Evolutionary conservation across 768 basidiomycete species (phyloP).

Genomic region (Macrolepiota dolichaula): DNA sequence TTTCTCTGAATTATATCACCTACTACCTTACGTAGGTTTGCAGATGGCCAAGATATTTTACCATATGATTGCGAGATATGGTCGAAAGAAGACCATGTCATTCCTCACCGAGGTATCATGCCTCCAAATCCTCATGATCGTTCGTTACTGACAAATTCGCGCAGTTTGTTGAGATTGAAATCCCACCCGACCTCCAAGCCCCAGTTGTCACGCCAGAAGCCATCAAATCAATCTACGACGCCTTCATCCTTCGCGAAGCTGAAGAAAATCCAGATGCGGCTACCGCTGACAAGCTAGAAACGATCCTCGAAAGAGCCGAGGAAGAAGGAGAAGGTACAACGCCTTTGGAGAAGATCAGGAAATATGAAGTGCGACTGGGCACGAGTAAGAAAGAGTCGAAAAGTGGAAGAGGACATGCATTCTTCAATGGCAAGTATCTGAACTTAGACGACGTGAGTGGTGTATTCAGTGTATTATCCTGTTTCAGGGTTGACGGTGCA

Average conservation of each 20-base stretch:
- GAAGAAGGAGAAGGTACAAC: conserved; percentile 41
- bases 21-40: conserved; percentile 36
- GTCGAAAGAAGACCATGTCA: conserved; percentile 56
- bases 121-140: background rate
- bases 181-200: background rate
- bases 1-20: background rate
- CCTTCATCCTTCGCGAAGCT: conserved; percentile 27
- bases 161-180: background rate
- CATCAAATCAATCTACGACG: conserved; percentile 28
- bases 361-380: conserved; percentile 59
- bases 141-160: background rate
- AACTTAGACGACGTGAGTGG: conserved; percentile 63
- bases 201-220: background rate
- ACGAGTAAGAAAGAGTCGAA: conserved; percentile 33
- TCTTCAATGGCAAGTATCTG: conserved; percentile 87
- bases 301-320: conserved; percentile 20
- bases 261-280: conserved; percentile 1
- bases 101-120: conserved; percentile 53
- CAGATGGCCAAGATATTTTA: conserved; percentile 75
- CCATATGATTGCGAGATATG: conserved; percentile 60
- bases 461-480: conserved; percentile 2
- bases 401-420: conserved; percentile 56
- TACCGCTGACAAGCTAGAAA: background rate
- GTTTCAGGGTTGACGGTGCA: background rate
- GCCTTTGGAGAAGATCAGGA: conserved; percentile 40